phyloP scores from a whole-genome alignment of 116 monocot genomes.

The Trichopus zeylanicus region DNA sequence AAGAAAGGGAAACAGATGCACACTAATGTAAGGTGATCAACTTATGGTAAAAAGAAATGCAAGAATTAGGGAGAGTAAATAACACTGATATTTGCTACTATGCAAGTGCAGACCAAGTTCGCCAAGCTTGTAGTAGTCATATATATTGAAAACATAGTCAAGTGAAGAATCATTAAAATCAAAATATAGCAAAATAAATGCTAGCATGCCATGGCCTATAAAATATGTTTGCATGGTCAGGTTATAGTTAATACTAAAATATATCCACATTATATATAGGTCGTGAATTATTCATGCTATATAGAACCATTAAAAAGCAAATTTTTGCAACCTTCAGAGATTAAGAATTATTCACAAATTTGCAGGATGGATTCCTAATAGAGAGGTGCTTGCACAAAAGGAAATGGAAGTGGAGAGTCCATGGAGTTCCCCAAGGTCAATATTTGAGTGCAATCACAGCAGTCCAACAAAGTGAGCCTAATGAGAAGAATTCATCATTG shows the following conservation, averaged over 20 bases:
- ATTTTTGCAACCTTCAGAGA: constrained; percentile 3
- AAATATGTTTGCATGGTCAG: too few species aligned
- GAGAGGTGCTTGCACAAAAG: constrained; percentile 77
- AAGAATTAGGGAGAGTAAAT: not conserved
- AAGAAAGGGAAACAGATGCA: not conserved
- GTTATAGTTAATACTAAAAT: too few species aligned
- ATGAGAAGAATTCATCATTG: constrained; percentile 29
- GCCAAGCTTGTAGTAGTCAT: not conserved
- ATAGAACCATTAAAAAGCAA: not conserved
- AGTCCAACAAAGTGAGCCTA: constrained; percentile 32
- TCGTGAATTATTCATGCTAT: too few species aligned
- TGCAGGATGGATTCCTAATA: constrained; percentile 73
- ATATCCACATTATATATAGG: too few species aligned
- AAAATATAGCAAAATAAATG: too few species aligned
- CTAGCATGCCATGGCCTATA: too few species aligned
- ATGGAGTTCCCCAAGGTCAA: constrained; percentile 61
- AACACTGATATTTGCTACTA: not conserved
- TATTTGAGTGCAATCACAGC: constrained; percentile 54
- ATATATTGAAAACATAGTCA: not conserved
- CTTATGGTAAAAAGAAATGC: not conserved
- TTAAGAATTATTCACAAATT: constrained; percentile 25
- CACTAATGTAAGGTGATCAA: not conserved
- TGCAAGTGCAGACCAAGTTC: not conserved
- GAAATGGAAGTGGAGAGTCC: constrained; percentile 86
- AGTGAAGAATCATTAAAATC: too few species aligned